phyloP scores from a whole-genome alignment of 495 filamentous ascomycete species.

The Lasiosphaeria hispida region DNA sequence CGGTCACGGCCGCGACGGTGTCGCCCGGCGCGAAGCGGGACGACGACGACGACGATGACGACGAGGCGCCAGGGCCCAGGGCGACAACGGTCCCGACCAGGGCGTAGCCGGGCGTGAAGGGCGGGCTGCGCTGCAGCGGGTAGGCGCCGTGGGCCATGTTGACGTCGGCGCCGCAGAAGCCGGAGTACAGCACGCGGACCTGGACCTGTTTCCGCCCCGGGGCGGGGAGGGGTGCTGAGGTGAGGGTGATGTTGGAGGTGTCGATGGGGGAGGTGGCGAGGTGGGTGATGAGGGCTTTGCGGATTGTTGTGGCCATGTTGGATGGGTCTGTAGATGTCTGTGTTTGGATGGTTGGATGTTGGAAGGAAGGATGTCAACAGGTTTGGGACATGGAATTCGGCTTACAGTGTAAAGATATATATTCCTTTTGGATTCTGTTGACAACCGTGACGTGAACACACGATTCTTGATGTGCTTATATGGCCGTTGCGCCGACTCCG shows the following conservation, averaged over 20 bases:
- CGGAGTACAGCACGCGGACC: constrained; percentile 40
- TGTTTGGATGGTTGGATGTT: no score
- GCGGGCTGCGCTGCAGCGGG: constrained; percentile 37
- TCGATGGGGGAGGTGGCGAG: constrained; percentile 28
- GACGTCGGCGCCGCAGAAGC: constrained; percentile 42
- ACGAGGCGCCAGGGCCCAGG: constrained; percentile 27
- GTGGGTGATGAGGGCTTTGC: constrained; percentile 41
- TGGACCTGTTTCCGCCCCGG: constrained; percentile 37
- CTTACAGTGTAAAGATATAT: no score
- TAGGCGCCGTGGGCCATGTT: constrained; percentile 45
- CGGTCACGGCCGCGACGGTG: constrained; percentile 35
- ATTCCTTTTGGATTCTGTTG: no score
- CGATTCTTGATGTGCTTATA: no score
- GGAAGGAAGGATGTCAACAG: no score
- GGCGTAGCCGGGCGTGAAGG: constrained; percentile 43
- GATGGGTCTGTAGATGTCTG: no score
- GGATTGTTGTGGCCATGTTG: constrained; percentile 26
- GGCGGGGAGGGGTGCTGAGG: constrained; percentile 27
- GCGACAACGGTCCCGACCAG: constrained; percentile 36
- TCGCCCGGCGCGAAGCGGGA: constrained; percentile 29
- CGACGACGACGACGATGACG: no score
- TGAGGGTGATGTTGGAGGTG: constrained; percentile 28
- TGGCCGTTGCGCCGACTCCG: no score
- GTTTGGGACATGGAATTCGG: no score
- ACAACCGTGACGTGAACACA: no score